Conservation (phyloP, 495 filamentous ascomycete species). For the Monascus purpureus region DNA sequence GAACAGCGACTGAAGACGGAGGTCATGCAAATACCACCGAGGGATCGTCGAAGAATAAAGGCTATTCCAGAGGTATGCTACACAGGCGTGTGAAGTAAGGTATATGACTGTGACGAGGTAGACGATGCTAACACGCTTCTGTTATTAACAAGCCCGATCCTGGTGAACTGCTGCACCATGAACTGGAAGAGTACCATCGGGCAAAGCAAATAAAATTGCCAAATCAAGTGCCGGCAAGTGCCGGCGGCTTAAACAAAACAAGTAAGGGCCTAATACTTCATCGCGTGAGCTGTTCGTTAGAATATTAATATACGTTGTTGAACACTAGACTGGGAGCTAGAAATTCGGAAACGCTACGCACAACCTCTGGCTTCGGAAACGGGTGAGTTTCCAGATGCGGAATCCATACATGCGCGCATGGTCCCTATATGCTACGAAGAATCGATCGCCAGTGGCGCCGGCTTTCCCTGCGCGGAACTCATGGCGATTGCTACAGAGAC, state of each 20-base stretch:
- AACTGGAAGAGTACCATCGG: slow-evolving; percentile 54
- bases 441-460: slow-evolving; percentile 62
- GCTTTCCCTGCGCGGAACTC: slow-evolving; percentile 61
- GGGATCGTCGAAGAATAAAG: slow-evolving; percentile 80
- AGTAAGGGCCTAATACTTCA: slow-evolving; percentile 42
- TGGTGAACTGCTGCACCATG: slow-evolving; percentile 44
- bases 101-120: too few species aligned
- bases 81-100: too few species aligned
- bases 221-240: slow-evolving; percentile 66
- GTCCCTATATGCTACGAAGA: slow-evolving; percentile 89
- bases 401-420: slow-evolving; percentile 73
- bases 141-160: slow-evolving; percentile 42
- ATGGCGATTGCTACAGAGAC: slow-evolving; percentile 86
- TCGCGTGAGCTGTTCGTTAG: slow-evolving; percentile 13
- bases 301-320: too few species aligned
- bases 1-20: slow-evolving; percentile 85
- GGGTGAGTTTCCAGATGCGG: slow-evolving; percentile 78
- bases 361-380: slow-evolving; percentile 80
- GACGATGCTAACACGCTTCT: too few species aligned
- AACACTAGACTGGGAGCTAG: slow-evolving; percentile 64
- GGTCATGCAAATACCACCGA: slow-evolving; percentile 78
- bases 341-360: slow-evolving; percentile 84
- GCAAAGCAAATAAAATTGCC: slow-evolving; percentile 54
- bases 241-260: slow-evolving; percentile 72
- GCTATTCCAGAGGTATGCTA: slow-evolving; percentile 46